These are phyloP conservation scores for Arabis hirsuta DNA, from an alignment of 345 rosid genomes.

Conservation along the genomic window DNA sequence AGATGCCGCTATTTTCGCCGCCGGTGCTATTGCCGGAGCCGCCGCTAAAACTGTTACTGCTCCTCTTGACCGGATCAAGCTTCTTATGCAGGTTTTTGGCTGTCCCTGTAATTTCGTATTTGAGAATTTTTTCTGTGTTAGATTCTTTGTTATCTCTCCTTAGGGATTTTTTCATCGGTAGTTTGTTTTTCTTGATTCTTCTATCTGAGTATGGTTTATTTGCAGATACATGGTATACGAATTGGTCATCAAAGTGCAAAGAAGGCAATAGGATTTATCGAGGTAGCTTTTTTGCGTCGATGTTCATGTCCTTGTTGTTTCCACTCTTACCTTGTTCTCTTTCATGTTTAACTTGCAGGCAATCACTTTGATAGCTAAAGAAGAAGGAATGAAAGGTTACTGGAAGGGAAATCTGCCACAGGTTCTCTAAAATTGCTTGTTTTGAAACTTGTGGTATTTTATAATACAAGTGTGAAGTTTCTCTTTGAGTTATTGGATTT, in stretches of 20 bases:
- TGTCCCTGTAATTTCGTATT: too few species aligned
- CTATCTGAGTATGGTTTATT: conserved; percentile 13
- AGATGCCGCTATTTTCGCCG: conserved; percentile 78
- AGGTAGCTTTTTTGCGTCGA: conserved; percentile 47
- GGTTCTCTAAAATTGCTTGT: conserved; percentile 48
- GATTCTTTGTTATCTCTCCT: too few species aligned
- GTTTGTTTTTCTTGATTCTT: neutral
- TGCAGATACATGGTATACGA: conserved; percentile 81
- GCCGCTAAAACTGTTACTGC: conserved; percentile 95
- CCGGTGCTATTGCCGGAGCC: conserved; percentile 96
- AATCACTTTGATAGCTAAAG: conserved; percentile 71
- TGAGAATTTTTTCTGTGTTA: too few species aligned
- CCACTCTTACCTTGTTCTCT: too few species aligned
- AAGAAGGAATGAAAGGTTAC: conserved; percentile 94
- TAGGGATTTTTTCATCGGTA: too few species aligned
- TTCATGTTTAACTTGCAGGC: conserved; percentile 53
- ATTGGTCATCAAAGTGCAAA: conserved; percentile 68
- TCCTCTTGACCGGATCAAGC: conserved; percentile 94
- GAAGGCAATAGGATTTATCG: conserved; percentile 80
- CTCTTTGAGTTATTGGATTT: conserved; percentile 21
- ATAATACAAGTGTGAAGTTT: neutral
- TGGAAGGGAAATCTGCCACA: conserved; percentile 99
- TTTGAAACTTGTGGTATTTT: neutral
- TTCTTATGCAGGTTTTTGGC: conserved; percentile 99
- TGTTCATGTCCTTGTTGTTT: neutral